Base-by-base conservation (phyloP, 352 stramenopile species). In the Globisporangium uncinulatum region DNA sequence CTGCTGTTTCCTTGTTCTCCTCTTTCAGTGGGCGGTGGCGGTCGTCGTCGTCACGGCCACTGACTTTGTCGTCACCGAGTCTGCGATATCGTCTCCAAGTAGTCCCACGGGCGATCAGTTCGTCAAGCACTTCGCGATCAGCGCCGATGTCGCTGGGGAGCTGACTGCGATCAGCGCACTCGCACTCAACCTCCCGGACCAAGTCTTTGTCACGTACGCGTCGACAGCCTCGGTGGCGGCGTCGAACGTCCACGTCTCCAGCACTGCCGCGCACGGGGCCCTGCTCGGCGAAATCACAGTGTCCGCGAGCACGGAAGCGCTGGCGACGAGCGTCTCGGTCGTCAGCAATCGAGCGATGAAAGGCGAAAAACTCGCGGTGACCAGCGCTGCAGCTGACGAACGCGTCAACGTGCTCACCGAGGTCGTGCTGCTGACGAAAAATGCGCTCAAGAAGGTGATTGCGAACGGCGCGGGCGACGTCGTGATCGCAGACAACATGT, bases 191-290 rank as follows among this genome's bases (percentile, higher is more conserved):
- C 29, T 57, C 15, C 51, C 51, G 6, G 51, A 41, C 15, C 39
- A 57, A 37, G 51, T 57, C 7, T 57, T 57, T 17, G 39, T 50
- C 51, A 49, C 51, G 39, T 57, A 57, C 51, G 51, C 24, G 8
- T 39, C 39, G 24, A 50, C 15, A 19, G 51, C 51, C 6, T 47
- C 42, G 42, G 24, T 13, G 15, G 44, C 3, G 6, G 19, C 19
- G 15, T 24, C 3, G 6, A 49, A 17, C 5, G n/a, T 8, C 29
- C 44, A 9, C 29, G n/a, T 19, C 29, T 24, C n/a, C 11, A 47
- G 15, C 20, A 7, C n/a, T 9, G 7, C n/a, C 14, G 42, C 42
- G 6, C 42, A 47, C 42, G 42, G 42, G 17, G 14, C 42, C 7
- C 42, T 47, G 51, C 32, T 56, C 21, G 51, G 37, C 19, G 24